Percentiles rank a stretch among this genome's conserved stretches.
Evolutionary conservation across 306 rosid species (phyloP).

Genomic region (Castanopsis chinensis): DNA sequence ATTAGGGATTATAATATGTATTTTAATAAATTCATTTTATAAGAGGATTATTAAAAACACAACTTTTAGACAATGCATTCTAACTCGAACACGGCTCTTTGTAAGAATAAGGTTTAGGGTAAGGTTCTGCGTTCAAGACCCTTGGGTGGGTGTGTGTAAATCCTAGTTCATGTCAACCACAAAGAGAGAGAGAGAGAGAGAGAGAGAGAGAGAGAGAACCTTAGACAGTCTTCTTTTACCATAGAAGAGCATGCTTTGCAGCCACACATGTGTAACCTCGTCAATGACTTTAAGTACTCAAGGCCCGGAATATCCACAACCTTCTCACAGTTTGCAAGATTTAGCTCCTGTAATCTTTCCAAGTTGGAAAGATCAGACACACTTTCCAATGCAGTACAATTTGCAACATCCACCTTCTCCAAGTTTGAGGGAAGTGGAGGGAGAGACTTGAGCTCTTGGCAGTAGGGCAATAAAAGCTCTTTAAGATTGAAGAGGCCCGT

Average conservation of each 20-base stretch:
- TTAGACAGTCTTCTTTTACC: constrained; percentile 47
- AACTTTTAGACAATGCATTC: too few relatives aligned
- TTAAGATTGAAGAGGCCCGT: constrained; percentile 47
- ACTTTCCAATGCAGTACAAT: constrained; percentile 45
- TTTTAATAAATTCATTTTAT: too few relatives aligned
- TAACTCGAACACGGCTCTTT: too few relatives aligned
- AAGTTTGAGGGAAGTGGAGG: constrained; percentile 73
- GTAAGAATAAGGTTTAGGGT: background rate
- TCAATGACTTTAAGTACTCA: constrained; percentile 57
- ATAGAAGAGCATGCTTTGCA: constrained; percentile 47
- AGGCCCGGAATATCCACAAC: constrained; percentile 62
- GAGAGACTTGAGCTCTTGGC: constrained; percentile 43
- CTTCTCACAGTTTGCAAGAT: constrained; percentile 53
- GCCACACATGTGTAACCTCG: constrained; percentile 43
- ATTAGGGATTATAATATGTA: too few relatives aligned
- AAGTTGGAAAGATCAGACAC: constrained; percentile 51
- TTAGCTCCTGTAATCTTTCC: constrained; percentile 38
- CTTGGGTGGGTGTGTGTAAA: too few relatives aligned
- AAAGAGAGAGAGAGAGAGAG: background rate
- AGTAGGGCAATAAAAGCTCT: constrained; percentile 33
- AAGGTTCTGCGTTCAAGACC: too few relatives aligned
- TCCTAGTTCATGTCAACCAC: too few relatives aligned
- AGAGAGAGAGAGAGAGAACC: constrained; percentile 35
- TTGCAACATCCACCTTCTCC: constrained; percentile 37
- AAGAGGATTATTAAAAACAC: too few relatives aligned